Conservation (phyloP, 306 rosid species). For the Corylus heterophylla region DNA sequence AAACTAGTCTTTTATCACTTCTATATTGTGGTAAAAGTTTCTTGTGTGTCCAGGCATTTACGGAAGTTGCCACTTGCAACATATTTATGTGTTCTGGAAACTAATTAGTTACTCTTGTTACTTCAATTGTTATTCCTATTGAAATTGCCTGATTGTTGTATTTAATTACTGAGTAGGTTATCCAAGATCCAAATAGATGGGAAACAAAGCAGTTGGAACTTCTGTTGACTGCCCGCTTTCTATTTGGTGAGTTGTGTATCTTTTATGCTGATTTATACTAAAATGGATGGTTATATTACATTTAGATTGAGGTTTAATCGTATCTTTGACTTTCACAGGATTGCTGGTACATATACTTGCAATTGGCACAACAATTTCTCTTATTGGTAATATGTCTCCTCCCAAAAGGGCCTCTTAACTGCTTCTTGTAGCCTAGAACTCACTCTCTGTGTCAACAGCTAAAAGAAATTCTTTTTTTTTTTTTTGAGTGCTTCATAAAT, state of each 20-base stretch:
- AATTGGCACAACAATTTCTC: constrained; percentile 34
- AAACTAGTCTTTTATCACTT: not conserved
- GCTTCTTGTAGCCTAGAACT: not conserved
- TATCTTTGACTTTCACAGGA: constrained; percentile 39
- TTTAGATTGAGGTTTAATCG: not conserved
- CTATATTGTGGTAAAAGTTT: not conserved
- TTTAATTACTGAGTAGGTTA: constrained; percentile 30
- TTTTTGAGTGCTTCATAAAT: not conserved
- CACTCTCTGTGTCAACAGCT: not conserved
- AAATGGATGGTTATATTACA: not conserved
- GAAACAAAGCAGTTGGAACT: constrained; percentile 30
- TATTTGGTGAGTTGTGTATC: constrained; percentile 29
- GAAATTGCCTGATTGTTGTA: constrained; percentile 1
- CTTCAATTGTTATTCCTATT: not conserved
- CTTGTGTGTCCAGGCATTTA: not conserved
- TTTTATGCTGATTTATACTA: not conserved
- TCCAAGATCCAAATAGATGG: constrained; percentile 38
- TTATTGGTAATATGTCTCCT: constrained; percentile 76
- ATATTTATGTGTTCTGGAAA: not conserved
- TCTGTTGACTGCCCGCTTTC: constrained; percentile 22
- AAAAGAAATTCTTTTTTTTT: not conserved
- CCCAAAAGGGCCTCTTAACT: constrained; percentile 58
- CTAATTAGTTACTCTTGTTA: not conserved
- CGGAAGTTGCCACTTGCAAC: not conserved
- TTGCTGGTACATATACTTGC: constrained; percentile 37